Evolutionary conservation across 371 early-diverging fungal species (phyloP).

Genomic region (Mucor velutinosus): DNA sequence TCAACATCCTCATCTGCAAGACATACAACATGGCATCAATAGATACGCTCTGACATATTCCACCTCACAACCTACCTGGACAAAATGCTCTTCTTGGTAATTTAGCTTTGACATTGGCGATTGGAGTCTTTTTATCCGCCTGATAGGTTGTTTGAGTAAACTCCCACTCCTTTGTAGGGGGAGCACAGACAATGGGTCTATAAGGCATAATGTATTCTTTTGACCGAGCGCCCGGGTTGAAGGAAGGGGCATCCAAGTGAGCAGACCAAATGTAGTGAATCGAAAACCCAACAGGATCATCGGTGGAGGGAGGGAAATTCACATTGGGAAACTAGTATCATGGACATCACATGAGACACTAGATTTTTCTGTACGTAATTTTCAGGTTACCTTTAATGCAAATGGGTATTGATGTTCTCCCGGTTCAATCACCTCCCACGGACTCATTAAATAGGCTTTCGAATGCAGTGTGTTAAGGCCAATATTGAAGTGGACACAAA

Average conservation of each 20-base stretch:
- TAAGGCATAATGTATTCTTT: slow-evolving; percentile 30
- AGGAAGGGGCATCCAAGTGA: slow-evolving; percentile 46
- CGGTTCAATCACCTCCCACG: slow-evolving; percentile 48
- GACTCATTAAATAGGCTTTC: slow-evolving; percentile 33
- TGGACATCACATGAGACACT: not conserved
- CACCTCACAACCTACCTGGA: slow-evolving; percentile 27
- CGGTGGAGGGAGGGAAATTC: slow-evolving; percentile 44
- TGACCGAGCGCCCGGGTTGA: slow-evolving; percentile 32
- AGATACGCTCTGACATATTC: too few species aligned
- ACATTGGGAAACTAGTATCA: slow-evolving; percentile 40
- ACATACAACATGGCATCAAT: not conserved
- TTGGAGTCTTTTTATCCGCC: slow-evolving; percentile 24
- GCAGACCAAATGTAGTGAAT: slow-evolving; percentile 53
- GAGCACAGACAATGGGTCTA: slow-evolving; percentile 30
- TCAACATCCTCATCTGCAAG: slow-evolving; percentile 34
- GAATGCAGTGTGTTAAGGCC: not conserved
- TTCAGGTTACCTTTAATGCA: slow-evolving; percentile 48
- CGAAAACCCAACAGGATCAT: slow-evolving; percentile 34
- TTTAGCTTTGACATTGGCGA: slow-evolving; percentile 29
- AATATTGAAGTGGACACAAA: too few species aligned
- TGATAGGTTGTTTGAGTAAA: slow-evolving; percentile 25
- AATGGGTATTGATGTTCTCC: slow-evolving; percentile 52
- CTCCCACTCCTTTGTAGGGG: slow-evolving; percentile 29
- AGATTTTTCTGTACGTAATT: not conserved
- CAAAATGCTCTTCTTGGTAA: slow-evolving; percentile 39